A percentile compares a stretch with the other conserved stretches of the same genome.
Evolutionary conservation across 2,329 filamentous ascomycete genomes (phyloP).

Genomic region (Graphilbum ipis-grandicollis): DNA sequence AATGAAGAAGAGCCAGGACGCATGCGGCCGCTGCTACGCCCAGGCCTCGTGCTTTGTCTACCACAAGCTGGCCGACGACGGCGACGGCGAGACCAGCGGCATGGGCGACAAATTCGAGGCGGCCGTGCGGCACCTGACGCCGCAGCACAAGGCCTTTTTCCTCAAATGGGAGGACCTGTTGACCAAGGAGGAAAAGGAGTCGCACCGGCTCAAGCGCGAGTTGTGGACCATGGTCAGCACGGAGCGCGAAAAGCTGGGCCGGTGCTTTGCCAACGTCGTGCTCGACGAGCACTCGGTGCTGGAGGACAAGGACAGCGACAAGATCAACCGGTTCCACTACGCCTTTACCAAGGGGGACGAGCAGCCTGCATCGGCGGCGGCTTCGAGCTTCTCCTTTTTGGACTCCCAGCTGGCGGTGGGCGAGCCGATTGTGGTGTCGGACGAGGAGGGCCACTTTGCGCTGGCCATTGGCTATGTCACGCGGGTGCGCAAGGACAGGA

Average conservation of each 20-base stretch:
- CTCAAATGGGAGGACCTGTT: slow-evolving; percentile 85
- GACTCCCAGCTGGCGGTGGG: slow-evolving; percentile 79
- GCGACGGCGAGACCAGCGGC: slow-evolving; percentile 64
- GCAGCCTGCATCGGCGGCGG: no score
- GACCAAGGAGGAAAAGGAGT: slow-evolving; percentile 86
- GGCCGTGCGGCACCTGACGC: slow-evolving; percentile 58
- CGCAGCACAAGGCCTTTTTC: slow-evolving; percentile 67
- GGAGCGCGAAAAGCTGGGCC: slow-evolving; percentile 72
- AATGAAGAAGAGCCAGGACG: slow-evolving; percentile 67
- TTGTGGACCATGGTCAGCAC: slow-evolving; percentile 90
- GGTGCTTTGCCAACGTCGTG: slow-evolving; percentile 78
- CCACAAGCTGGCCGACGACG: slow-evolving; percentile 75
- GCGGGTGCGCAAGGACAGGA: slow-evolving; percentile 53
- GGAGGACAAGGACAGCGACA: slow-evolving; percentile 52
- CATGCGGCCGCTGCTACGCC: slow-evolving; percentile 79
- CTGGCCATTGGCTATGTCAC: slow-evolving; percentile 84
- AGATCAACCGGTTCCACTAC: slow-evolving; percentile 86
- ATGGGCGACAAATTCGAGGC: slow-evolving; percentile 71
- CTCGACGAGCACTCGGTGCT: slow-evolving; percentile 55
- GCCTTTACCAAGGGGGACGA: slow-evolving; percentile 65
- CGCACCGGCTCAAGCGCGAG: slow-evolving; percentile 72
- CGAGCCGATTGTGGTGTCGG: slow-evolving; percentile 91
- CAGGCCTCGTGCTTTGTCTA: slow-evolving; percentile 86
- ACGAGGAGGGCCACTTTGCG: slow-evolving; percentile 88
- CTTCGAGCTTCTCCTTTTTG: slow-evolving; percentile 57